Base-by-base conservation (phyloP, 176 grass and related monocot species). In the maize (Zea mays) region DNA sequence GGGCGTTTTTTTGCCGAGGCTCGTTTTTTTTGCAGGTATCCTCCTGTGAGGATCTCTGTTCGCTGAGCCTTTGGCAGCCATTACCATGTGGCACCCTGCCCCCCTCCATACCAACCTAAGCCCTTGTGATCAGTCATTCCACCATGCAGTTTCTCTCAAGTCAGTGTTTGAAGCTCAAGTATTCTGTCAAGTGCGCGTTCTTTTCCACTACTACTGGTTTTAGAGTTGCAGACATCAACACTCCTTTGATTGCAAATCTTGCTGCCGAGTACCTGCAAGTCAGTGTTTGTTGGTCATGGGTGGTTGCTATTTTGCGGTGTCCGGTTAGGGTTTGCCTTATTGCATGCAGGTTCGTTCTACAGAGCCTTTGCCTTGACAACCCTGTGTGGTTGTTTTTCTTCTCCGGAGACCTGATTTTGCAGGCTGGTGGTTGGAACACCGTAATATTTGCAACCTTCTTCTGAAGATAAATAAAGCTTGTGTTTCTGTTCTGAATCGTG, bases 321-420 rank as follows among this genome's bases (percentile, higher is more conserved):
- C 69, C 27, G 27, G 15, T 71, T 90, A 87, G 73, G 57, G 56
- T 44, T 59, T 79, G 90, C 92, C 96, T 89, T 89, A 19, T 84
- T 39, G 38, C 81, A 71, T 27, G 27, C 27, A 85, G 82, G 70
- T 42, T 51, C 74, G 47, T 74, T 48, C 67, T 70, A 17, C 5
- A 56, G 57, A 62, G 74, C 82, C 57, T 74, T 72, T 85, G 89
- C 86, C 83, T 85, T 90, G 87, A 85, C 96, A 88, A 82, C 82
- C 86, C 54, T 82, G 79, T 40, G 50, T 62, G 90, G 96, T 93
- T 92, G 89, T 90, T 99, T 95, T 92, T 92, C 83, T 57, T 57
- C 8, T 58, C 89, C 82, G 60, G 88, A 89, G 73, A 77, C 87
- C 85, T 69, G 66, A 16, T 93, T 99, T 99, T 89, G 15, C 88